Percentiles rank a stretch among this genome's conserved stretches.
Evolutionary conservation across 2,329 filamentous ascomycete species (phyloP).

Genomic region (Colletotrichum orchidophilum): DNA sequence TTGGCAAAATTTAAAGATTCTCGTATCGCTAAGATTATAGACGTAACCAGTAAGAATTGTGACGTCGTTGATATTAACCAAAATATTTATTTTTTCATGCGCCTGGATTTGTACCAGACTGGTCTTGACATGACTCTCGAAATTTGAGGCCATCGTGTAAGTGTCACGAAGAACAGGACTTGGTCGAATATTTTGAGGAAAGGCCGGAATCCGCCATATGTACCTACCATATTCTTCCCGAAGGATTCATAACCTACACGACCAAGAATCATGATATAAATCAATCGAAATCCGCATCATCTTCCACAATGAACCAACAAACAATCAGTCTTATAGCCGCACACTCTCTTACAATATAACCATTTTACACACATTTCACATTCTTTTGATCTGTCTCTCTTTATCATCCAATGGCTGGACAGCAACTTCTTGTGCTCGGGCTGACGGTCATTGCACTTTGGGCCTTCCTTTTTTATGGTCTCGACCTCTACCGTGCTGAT

Average conservation of each 20-base stretch:
- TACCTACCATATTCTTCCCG: neutral
- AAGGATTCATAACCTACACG: no score
- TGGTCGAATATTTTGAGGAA: neutral
- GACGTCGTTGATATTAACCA: neutral
- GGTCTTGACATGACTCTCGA: neutral
- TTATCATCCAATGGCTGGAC: neutral
- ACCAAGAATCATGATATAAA: neutral
- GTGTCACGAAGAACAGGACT: neutral
- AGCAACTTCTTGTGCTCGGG: neutral
- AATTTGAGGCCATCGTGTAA: neutral
- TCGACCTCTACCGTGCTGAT: neutral
- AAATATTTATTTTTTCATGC: neutral
- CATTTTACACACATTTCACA: neutral
- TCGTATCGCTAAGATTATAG: neutral
- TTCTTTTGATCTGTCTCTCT: neutral
- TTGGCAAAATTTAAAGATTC: neutral
- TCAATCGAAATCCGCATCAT: neutral
- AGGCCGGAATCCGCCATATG: neutral
- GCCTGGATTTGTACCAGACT: neutral
- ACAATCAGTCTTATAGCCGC: neutral
- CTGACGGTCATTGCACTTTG: neutral
- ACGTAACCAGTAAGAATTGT: neutral
- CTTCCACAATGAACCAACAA: neutral
- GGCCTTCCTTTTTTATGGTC: neutral
- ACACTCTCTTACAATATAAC: neutral